Evolutionary conservation across 768 basidiomycete genomes (phyloP), one percentile per base, ranked within the genome.

Genomic region (Termitomyces sp.): DNA sequence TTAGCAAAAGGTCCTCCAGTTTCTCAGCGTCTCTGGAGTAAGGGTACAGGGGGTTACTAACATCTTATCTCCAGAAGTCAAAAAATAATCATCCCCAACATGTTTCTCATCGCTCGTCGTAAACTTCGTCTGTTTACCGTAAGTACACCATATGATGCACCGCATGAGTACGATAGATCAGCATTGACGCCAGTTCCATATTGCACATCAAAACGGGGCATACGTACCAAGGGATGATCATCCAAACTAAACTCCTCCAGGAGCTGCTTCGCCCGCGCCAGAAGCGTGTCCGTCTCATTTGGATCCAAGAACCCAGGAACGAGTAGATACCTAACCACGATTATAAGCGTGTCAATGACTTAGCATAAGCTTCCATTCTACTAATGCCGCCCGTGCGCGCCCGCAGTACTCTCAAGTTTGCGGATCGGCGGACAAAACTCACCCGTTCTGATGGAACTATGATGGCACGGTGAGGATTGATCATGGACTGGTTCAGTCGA

Each of bases 1-100:
- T 53, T 14, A 53, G 51, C 25, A 14, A 32, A 40, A 37, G 9
- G 23, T 4, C 37, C 1, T 37, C 23, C 8, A n/a, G 27, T 6
- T 14, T 48, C 19, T 21, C 10, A 7, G 12, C 12, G 4, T 16
- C 6, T 19, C n/a, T 25, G 16, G 37, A 50, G 35, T 19, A 4
- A 46, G 7, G 29, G 37, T 5, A 53, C 10, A 32, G 17, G 31
- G 16, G 17, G 52, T 48, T 8, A 62, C 77, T 10, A 48, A 80
- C 76, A 98, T 92, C 78, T 97, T 97, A 71, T 98, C 93, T 2
- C 93, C 92, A 1, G 92, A 95, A 31, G 75, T 82, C 46, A 99
- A 76, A 66, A 99, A 99, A 71, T 98, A 98, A 32, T 92, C 85
- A 66, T 98, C 95, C 0, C 95, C 95, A 25, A 93, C 80, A 63